Percentiles rank a stretch among this genome's conserved stretches.
phyloP scores from a whole-genome alignment of 208 protist genomes.

The Crithidia expoeki region DNA sequence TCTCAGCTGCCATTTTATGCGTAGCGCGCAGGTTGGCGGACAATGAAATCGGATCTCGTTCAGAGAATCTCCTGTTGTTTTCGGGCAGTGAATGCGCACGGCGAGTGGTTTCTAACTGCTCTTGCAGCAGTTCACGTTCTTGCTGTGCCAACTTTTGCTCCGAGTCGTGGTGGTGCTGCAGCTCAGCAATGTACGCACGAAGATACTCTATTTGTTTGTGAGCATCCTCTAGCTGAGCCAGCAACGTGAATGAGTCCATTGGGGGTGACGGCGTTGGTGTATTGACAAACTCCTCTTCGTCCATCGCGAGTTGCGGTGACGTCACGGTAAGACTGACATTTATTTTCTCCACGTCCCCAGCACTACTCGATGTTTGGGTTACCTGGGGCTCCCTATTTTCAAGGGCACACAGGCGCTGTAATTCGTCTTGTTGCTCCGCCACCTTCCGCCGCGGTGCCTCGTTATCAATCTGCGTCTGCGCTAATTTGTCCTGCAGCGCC shows the following conservation, averaged over 20 bases:
- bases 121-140: conserved; percentile 9
- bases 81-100: neutral
- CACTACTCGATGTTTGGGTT: neutral
- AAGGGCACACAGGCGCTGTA: conserved; percentile 1
- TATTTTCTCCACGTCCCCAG: neutral
- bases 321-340: neutral
- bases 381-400: neutral
- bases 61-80: neutral
- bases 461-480: conserved; percentile 1
- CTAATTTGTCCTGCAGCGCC: conserved; percentile 2
- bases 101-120: conserved; percentile 15
- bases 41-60: neutral
- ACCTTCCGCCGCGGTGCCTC: neutral
- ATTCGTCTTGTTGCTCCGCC: conserved; percentile 10
- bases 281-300: neutral
- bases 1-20: conserved; percentile 1
- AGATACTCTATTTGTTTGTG: conserved; percentile 2
- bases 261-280: neutral
- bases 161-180: neutral
- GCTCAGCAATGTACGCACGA: conserved; percentile 7
- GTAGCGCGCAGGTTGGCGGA: neutral
- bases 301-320: neutral
- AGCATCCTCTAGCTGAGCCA: neutral
- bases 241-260: neutral
- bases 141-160: conserved; percentile 12